A percentile compares a stretch with the other conserved stretches of the same genome.
phyloP scores from a whole-genome alignment of 768 basidiomycete species.

The Antrodiella citrinella region DNA sequence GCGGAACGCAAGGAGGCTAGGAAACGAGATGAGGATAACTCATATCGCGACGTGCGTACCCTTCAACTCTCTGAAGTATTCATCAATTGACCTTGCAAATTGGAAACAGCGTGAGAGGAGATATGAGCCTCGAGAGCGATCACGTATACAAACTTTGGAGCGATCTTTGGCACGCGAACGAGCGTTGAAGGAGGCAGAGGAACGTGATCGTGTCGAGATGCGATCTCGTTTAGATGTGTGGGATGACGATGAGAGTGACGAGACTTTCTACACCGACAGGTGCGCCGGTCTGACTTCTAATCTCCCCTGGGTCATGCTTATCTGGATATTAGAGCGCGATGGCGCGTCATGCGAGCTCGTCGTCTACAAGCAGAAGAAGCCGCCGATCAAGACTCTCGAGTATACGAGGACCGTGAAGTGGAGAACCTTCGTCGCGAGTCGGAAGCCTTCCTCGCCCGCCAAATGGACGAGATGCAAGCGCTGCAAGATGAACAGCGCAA shows the following conservation, averaged over 20 bases:
- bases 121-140: slow-evolving; percentile 86
- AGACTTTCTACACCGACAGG: slow-evolving; percentile 90
- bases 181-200: slow-evolving; percentile 66
- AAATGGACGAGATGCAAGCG: slow-evolving; percentile 95
- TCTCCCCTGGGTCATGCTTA: slow-evolving; percentile 2
- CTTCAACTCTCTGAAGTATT: neutral
- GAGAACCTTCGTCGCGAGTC: slow-evolving; percentile 86
- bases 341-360: slow-evolving; percentile 72
- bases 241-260: slow-evolving; percentile 91
- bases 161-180: slow-evolving; percentile 68
- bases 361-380: slow-evolving; percentile 71
- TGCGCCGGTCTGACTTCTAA: slow-evolving; percentile 19
- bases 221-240: slow-evolving; percentile 76
- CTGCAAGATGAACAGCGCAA: slow-evolving; percentile 86
- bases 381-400: slow-evolving; percentile 76
- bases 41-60: slow-evolving; percentile 74
- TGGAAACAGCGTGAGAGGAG: slow-evolving; percentile 72
- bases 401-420: slow-evolving; percentile 77
- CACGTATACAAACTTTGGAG: slow-evolving; percentile 70
- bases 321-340: slow-evolving; percentile 37
- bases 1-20: slow-evolving; percentile 69
- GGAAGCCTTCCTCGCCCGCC: slow-evolving; percentile 86
- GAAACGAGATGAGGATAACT: slow-evolving; percentile 71
- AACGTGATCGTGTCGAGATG: slow-evolving; percentile 74
- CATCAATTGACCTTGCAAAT: neutral